Percentiles rank a stretch among this genome's conserved stretches.
These are phyloP conservation scores for Dryas alaskensis DNA, from an alignment of 306 rosid species.

Conservation along the genomic window DNA sequence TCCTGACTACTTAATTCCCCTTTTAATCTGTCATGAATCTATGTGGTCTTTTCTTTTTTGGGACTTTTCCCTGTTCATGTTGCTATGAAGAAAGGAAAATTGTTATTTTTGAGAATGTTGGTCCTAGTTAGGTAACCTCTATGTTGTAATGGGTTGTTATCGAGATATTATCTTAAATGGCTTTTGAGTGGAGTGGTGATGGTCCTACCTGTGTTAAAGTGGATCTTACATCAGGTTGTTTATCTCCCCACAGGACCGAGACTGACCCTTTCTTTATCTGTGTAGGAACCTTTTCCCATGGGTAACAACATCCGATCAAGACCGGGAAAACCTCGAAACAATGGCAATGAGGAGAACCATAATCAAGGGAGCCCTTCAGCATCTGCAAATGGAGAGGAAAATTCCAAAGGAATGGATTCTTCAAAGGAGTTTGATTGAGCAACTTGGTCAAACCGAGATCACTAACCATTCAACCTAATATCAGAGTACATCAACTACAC, in stretches of 20 bases:
- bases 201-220: too few relatives aligned
- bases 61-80: too few relatives aligned
- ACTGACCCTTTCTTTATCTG: conserved; percentile 6
- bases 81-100: too few relatives aligned
- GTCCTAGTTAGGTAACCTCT: too few relatives aligned
- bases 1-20: neutral
- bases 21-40: neutral
- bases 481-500: conserved; percentile 24
- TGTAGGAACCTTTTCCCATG: conserved; percentile 87
- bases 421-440: conserved; percentile 36
- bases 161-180: too few relatives aligned
- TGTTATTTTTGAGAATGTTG: too few relatives aligned
- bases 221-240: too few relatives aligned
- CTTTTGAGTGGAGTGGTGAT: too few relatives aligned
- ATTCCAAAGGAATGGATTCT: conserved; percentile 42
- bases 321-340: conserved; percentile 53
- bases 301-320: conserved; percentile 62
- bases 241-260: too few relatives aligned
- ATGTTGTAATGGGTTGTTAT: neutral
- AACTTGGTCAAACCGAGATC: conserved; percentile 40
- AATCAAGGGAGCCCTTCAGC: conserved; percentile 48
- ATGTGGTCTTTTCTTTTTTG: neutral
- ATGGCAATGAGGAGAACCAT: conserved; percentile 46
- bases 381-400: conserved; percentile 55
- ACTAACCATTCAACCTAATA: conserved; percentile 45